Evolutionary conservation across 2,329 filamentous ascomycete genomes (phyloP), one percentile per base, ranked within the genome.

Genomic region (Aspergillaceae sp.): DNA sequence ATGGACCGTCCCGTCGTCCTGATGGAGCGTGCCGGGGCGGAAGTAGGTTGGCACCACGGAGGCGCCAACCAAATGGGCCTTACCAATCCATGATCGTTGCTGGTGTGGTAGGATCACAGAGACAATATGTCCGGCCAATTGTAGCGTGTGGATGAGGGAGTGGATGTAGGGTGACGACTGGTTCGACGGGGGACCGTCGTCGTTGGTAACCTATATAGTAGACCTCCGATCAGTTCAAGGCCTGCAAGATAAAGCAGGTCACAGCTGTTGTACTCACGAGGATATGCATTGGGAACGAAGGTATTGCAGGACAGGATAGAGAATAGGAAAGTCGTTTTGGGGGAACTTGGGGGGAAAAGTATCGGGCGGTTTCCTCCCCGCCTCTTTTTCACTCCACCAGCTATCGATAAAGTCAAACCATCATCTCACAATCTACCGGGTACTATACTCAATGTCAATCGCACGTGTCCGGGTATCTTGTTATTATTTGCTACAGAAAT

Each of bases 81-180:
- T 98, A 58, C 90, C 90, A 60, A 98, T 97, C 92, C 92, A 98
- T 47, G 89, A 95, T 51, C 91, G 83, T 70, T 98, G 92, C 5
- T 83, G 84, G 65, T 96, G 81, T 1, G 92, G 92, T 9, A 98
- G 79, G 52, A 92, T 85, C 42, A 98, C 90, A 5, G 88, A 94
- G 50, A 97, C 87, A n/a, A 73, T 76, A 68, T 96, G 91, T 5
- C 89, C 89, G 30, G 84, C 81, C 47, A 74, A 68, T 64, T 88
- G 81, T 43, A 92, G 81, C 44, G 78, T 77, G 50, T 79, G 73
- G 38, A 90, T 77, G 48, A 91, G 77, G 51, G 79, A 82, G 70
- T 87, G 85, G 51, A 91, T 78, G 60, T 91, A 91, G 5, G 87
- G 87, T 40, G 86, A 89, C 35, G 86, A 86, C 61, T 84, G 79